Base-by-base conservation (phyloP, 2,329 filamentous ascomycete species). In the Neonectria neomacrospora region DNA sequence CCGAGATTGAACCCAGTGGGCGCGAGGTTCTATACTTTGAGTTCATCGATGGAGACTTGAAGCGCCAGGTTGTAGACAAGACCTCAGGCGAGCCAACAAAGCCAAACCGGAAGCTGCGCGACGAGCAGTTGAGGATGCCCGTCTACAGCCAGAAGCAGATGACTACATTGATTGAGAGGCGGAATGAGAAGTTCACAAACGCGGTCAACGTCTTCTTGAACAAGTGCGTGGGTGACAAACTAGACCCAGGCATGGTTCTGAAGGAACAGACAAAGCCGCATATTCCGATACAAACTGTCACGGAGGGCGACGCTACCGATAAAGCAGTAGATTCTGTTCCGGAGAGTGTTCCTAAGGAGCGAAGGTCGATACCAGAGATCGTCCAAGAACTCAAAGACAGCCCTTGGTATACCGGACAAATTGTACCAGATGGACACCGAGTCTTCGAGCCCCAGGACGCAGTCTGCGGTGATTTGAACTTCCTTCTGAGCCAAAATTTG, bases 111-210 rank as follows among this genome's bases (percentile, higher is more conserved):
- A 92, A 87, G 72, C 81, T 94, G 66, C 85, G 88, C 62, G 87
- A 94, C 20, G 94, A 97, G 73, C 88, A 93, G 64, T 75, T 98
- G 69, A 96, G 92, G 78, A 93, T 97, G 89, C 96, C 95, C 0
- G 92, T 97, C 9, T 97, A 89, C 80, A 93, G 93, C 67, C 94
- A 97, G 78, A 94, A 94, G 77, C 93, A 97, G 79, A 93, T 98
- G 91, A 89, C 91, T 75, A 86, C 85, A 55, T 77, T 97, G 69
- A 97, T 99, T 70, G 93, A 95, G 78, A 96, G 95, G 80, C 85
- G 96, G 51, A 97, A 97, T 73, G 81, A 82, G 56, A 96, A 94
- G 74, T 98, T 98, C 73, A 83, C 83, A 0, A 90, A 88, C 61
- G 92, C 94, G 0, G 85, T 97, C 63, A 91, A 92, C 76, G 79